These are phyloP conservation scores for Fusarium clavum DNA, from an alignment of 2,329 filamentous ascomycete genomes.

Conservation along the genomic window DNA sequence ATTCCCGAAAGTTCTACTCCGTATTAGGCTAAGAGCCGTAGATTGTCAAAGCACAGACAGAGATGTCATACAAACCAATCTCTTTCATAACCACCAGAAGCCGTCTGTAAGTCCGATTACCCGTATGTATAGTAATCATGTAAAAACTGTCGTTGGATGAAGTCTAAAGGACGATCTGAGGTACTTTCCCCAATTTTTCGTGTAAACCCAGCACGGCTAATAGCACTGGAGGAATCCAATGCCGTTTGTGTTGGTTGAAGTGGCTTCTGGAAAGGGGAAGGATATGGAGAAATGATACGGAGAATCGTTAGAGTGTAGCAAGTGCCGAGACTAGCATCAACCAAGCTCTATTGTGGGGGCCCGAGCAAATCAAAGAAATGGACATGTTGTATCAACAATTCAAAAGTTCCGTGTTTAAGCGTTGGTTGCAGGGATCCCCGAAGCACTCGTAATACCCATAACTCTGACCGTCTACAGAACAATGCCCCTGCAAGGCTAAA, in stretches of 20 bases:
- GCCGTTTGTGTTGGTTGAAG: neutral
- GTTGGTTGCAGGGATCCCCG: neutral
- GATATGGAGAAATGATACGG: neutral
- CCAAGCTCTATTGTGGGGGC: neutral
- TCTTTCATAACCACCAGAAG: neutral
- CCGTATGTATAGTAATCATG: neutral
- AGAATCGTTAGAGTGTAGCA: neutral
- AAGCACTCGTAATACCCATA: neutral
- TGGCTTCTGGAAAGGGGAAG: neutral
- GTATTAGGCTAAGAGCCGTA: neutral
- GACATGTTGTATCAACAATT: neutral
- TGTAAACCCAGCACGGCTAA: neutral
- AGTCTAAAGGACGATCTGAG: neutral
- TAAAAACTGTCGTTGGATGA: neutral
- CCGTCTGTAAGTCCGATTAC: neutral
- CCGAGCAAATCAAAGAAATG: neutral
- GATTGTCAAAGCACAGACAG: neutral
- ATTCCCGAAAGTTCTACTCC: neutral
- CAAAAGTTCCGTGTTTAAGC: neutral
- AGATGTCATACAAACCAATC: neutral
- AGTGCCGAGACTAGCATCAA: neutral
- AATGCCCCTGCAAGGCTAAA: neutral
- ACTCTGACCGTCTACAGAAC: neutral
- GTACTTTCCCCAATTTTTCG: neutral
- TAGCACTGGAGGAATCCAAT: neutral